Percentiles rank a stretch among this genome's conserved stretches.
These are phyloP conservation scores for Solanum gracilifrons DNA, from an alignment of 257 asterid genomes.

Conservation along the genomic window DNA sequence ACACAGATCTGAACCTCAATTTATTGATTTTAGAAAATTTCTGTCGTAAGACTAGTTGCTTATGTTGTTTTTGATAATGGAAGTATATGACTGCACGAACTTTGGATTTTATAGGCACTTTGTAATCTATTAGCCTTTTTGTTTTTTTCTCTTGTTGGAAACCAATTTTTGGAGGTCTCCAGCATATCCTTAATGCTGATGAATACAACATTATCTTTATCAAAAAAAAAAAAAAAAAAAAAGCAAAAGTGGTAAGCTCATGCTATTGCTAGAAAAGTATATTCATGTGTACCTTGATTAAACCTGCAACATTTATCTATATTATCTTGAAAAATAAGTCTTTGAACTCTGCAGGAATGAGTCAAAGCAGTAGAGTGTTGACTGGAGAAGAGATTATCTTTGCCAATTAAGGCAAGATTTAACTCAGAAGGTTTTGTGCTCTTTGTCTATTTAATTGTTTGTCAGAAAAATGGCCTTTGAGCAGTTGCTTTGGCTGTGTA, in stretches of 20 bases:
- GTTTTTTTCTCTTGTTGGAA: too few relatives aligned
- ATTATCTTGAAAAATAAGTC: neutral
- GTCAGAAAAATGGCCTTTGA: neutral
- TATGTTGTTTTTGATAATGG: neutral
- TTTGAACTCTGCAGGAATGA: neutral
- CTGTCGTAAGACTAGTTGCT: neutral
- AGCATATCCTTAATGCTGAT: too few relatives aligned
- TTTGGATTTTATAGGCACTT: too few relatives aligned
- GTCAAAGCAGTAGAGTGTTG: neutral
- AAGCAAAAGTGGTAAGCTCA: neutral
- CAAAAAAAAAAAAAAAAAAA: neutral
- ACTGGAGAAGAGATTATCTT: neutral
- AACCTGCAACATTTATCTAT: neutral
- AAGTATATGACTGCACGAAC: neutral
- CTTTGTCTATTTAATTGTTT: neutral
- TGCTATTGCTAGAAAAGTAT: neutral
- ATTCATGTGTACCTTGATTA: neutral
- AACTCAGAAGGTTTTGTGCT: neutral
- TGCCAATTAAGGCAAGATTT: neutral
- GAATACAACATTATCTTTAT: too few relatives aligned
- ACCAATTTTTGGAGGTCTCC: too few relatives aligned
- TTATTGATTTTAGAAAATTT: neutral
- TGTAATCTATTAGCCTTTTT: too few relatives aligned
- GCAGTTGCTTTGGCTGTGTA: neutral
- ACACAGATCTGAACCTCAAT: neutral